Base-by-base conservation (phyloP, 2,329 filamentous ascomycete species). In the Rugonectria rugulosa region DNA sequence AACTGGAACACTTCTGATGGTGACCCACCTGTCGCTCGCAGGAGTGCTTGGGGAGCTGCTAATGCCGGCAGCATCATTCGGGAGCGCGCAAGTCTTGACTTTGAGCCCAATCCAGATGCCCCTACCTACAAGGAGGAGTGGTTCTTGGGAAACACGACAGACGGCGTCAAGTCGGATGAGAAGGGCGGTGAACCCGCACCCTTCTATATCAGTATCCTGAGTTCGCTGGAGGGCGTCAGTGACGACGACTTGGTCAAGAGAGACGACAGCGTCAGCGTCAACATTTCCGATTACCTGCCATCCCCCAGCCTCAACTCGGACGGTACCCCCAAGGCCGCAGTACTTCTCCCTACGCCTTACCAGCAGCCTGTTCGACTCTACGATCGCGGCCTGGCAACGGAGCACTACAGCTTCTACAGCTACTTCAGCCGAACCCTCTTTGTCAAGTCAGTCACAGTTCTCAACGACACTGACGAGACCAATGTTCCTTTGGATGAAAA, bases 391-490 rank as follows among this genome's bases (percentile, higher is more conserved):
- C 79, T 90, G 23, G 77, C 83, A 2, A 88, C 88, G 0, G 94
- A 98, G 72, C 92, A 97, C 74, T 97, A 96, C 73, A 92, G 91
- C 3, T 97, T 97, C 76, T 97, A 97, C 76, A 90, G 85, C 1
- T 96, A 97, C 78, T 98, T 90, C 73, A 88, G 92, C 74, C 91
- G 92, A 62, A 89, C 88, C 8, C 91, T 96, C 60, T 96, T 94
- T 77, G 80, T 96, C 59, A 86, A 87, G 64, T 87, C 85, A 14
- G 75, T 81, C 10, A 73, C 74, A 1, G 71, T 76, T 1, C 70
- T 84, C 54, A 81, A 82, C 59, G 68, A 68, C n/a, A 78, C 78
- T 14, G 68, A 70, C 12, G 70, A 75, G n/a, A 70, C 69, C 7
- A 69, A 75, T 43, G 71, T 79, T 3, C 73, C 79, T 1, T 73